Base-by-base conservation (phyloP, 345 rosid genomes). In the Brassica rapa region DNA sequence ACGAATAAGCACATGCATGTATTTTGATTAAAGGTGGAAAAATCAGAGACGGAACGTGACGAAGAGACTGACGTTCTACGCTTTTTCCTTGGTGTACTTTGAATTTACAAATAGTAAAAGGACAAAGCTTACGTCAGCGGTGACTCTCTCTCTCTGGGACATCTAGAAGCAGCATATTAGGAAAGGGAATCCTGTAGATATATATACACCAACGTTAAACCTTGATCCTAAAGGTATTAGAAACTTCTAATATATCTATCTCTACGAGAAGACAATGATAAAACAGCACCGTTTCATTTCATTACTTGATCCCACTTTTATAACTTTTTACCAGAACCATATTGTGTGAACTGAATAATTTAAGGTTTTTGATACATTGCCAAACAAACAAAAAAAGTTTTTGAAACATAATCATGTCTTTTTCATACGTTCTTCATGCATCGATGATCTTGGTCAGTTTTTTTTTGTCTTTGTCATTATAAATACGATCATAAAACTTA, bases 21-120 rank as follows among this genome's bases (percentile, higher is more conserved):
- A 7, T 16, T 14, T 33, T 51, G 30, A 30, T 66, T 66, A 8
- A 23, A 67, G 8, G 78, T 79, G 14, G 82, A 49, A 10, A 79
- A 73, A 73, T 79, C 74, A 60, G 46, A 79, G 46, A 46, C 68
- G 82, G 64, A 72, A 78, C 66, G 43, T 72, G 82, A 78, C 77
- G 4, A 65, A 71, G 4, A 35, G 24, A 9, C 66, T 49, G 12
- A 64, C 43, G 64, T 35, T 69, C 35, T 2, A 60, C 53, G 68
- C 19, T 61, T 68, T 76, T 68, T 30, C 27, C 27, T n/a, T 43
- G 24, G 3, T 43, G 19, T 60, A 1, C 12, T 49, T 62, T 43
- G 24, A 70, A 19, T 39, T 60, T 23, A 11, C 30, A 4, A 29
- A 8, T 32, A 55, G 8, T 4, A 65, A 33, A 3, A 37, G 41